phyloP scores from a whole-genome alignment of 805 yeast genomes.

The Myxozyma mucilagina region DNA sequence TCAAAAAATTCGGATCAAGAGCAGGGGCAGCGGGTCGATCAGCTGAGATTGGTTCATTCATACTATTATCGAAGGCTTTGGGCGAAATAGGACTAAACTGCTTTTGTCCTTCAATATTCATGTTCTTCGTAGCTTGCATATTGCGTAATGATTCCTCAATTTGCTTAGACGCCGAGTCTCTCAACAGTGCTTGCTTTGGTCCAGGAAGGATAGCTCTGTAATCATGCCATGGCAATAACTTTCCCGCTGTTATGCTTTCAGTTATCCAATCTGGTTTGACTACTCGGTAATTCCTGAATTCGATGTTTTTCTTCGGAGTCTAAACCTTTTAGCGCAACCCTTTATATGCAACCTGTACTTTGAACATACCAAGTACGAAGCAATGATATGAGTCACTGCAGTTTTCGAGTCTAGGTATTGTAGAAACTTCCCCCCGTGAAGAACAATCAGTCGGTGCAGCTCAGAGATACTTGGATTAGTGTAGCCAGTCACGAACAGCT shows the following conservation, averaged over 20 bases:
- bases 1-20: slow-evolving; percentile 72
- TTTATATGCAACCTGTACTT: neutral
- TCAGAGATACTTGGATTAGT: slow-evolving; percentile 77
- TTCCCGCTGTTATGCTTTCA: slow-evolving; percentile 55
- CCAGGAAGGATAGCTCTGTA: slow-evolving; percentile 47
- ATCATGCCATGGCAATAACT: slow-evolving; percentile 66
- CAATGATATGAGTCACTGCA: slow-evolving; percentile 80
- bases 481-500: slow-evolving; percentile 82
- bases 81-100: no score
- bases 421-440: slow-evolving; percentile 77
- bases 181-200: slow-evolving; percentile 6
- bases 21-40: slow-evolving; percentile 50
- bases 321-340: slow-evolving; percentile 36
- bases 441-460: slow-evolving; percentile 66
- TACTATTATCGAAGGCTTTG: no score
- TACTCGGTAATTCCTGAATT: slow-evolving; percentile 68
- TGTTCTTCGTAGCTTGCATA: neutral
- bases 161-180: neutral
- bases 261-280: slow-evolving; percentile 82
- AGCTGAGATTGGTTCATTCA: no score
- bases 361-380: slow-evolving; percentile 45
- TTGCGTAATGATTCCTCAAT: neutral
- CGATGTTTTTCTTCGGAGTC: slow-evolving; percentile 71
- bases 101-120: no score
- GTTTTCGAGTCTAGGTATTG: slow-evolving; percentile 70